Evolutionary conservation across 2,329 filamentous ascomycete genomes (phyloP), one percentile per base, ranked within the genome.

Genomic region (Akanthomyces lecanii): DNA sequence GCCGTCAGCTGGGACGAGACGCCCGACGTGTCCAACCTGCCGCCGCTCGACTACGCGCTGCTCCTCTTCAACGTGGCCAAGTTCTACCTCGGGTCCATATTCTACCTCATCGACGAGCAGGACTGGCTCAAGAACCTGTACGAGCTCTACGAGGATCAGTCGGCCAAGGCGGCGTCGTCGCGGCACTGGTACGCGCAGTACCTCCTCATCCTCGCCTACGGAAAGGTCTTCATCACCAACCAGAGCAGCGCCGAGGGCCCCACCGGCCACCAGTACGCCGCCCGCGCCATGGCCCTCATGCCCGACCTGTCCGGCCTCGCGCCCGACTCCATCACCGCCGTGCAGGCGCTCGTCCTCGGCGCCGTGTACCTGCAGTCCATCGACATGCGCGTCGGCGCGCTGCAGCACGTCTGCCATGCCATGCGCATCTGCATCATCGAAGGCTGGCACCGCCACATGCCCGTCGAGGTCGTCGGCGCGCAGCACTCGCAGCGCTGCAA

Each of bases 261-360:
- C 0, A 68, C 73, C 0, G 76, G 76, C 0, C 70, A 74, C n/a
- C 73, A 76, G 47, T 78, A 77, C 59, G 76, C 76, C 10, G 66
- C 72, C 0, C 66, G 76, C 3, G 76, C 75, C 0, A 76, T 78
- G 74, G 70, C 74, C 0, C 16, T 78, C 4, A 69, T 78, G 51
- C 76, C 76, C 0, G 75, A 78, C 56, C 28, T 77, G 5, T 73
- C 71, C 1, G 70, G 70, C 0, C 69, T 74, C 21, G 68, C 70
- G 36, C 63, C 69, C 7, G 72, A 74, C 33, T 66, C 70, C 14
- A 67, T 75, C 48, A 66, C 67, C 0, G 68, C 71, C 5, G 74
- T 75, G 5, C 71, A 75, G 48, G 72, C 71, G 1, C 62, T 75
- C 1, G 70, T 72, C 2, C 53, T 75, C 21, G 72, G 67, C 1